Evolutionary conservation across 2,329 filamentous ascomycete species (phyloP).

Genomic region (Fusarium humuli): DNA sequence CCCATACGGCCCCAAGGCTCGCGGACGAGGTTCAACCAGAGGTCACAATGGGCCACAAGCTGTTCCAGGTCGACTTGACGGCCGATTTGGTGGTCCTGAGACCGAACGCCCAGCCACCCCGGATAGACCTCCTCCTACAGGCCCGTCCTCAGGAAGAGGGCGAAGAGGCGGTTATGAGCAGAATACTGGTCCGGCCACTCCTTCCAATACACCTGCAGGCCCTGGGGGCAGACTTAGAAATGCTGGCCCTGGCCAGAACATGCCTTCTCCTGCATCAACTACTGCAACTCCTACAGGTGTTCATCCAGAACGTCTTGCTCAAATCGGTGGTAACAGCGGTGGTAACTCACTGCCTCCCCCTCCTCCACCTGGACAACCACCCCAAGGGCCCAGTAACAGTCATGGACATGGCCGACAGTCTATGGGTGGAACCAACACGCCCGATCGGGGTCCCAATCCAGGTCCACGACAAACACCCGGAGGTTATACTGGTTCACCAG

Average conservation of each 20-base stretch:
- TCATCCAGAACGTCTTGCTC: constrained; percentile 64
- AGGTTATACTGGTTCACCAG: constrained; percentile 41
- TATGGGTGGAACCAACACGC: constrained; percentile 48
- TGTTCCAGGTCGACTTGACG: constrained; percentile 56
- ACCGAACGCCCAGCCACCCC: constrained; percentile 58
- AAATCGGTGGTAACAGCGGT: constrained; percentile 55
- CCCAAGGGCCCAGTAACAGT: constrained; percentile 33
- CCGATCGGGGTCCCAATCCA: constrained; percentile 46
- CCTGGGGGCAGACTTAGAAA: constrained; percentile 58
- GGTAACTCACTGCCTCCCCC: constrained; percentile 45
- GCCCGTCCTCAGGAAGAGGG: constrained; percentile 62
- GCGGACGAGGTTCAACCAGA: constrained; percentile 58
- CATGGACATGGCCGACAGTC: constrained; percentile 48
- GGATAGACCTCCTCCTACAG: constrained; percentile 65
- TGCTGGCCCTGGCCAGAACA: constrained; percentile 47
- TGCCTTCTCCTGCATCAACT: constrained; percentile 42
- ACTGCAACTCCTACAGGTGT: constrained; percentile 52
- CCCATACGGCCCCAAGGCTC: constrained; percentile 68
- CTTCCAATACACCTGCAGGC: constrained; percentile 44
- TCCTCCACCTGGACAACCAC: constrained; percentile 50
- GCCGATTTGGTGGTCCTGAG: constrained; percentile 56
- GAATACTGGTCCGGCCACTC: constrained; percentile 48
- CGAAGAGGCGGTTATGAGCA: constrained; percentile 60
- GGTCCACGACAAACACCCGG: constrained; percentile 43
- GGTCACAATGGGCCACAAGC: constrained; percentile 52